A percentile compares a stretch with the other conserved stretches of the same genome.
Evolutionary conservation across 2,329 filamentous ascomycete genomes (phyloP).

Genomic region (Knufia petricola): DNA sequence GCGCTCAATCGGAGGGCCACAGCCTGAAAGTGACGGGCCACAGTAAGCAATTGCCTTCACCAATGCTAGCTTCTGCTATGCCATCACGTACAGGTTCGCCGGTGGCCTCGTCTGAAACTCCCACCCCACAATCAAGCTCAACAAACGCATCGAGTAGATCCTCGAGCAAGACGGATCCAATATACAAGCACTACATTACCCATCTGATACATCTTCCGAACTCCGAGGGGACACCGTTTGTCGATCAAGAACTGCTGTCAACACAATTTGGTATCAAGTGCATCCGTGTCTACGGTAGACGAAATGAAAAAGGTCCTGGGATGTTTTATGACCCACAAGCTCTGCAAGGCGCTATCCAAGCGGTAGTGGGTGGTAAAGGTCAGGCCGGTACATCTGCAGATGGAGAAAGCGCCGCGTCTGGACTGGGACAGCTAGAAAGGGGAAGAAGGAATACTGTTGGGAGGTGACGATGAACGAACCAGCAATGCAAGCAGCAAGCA

Average conservation of each 20-base stretch:
- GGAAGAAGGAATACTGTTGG: constrained; percentile 9
- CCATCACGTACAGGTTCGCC: constrained; percentile 1
- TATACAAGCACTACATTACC: constrained; percentile 22
- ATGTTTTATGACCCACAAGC: constrained; percentile 68
- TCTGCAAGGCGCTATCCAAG: constrained; percentile 64
- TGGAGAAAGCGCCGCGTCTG: neutral
- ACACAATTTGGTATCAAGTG: constrained; percentile 50
- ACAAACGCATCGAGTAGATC: neutral
- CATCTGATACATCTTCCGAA: constrained; percentile 22
- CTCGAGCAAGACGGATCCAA: constrained; percentile 9
- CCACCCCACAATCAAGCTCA: neutral
- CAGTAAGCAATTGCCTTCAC: neutral
- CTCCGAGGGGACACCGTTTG: constrained; percentile 16
- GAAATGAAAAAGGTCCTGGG: constrained; percentile 37
- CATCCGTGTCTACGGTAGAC: constrained; percentile 65
- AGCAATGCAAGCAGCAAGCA: neutral
- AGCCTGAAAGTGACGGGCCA: neutral
- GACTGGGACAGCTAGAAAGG: neutral
- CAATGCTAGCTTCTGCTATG: constrained; percentile 1
- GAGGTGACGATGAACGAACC: neutral
- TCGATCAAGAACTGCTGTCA: constrained; percentile 18
- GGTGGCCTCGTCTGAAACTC: neutral
- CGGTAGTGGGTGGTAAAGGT: constrained; percentile 44
- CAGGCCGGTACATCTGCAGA: neutral
- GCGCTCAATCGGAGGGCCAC: neutral